Conservation (phyloP, 352 stramenopile genomes). For the Phytophthora vignae region DNA sequence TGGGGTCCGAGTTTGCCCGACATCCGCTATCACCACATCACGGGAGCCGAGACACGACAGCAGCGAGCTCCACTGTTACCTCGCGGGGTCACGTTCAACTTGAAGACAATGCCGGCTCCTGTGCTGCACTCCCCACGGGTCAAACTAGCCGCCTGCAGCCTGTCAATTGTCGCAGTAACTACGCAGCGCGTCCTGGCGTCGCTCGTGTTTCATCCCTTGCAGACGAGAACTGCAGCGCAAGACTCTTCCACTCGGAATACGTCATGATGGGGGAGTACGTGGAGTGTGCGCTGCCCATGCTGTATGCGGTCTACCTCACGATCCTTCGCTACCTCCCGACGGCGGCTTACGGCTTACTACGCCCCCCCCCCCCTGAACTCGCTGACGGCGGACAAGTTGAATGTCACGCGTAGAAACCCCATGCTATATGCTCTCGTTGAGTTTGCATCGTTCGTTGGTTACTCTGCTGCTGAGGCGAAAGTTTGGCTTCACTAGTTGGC, state of each 20-base stretch:
- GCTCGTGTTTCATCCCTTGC: neutral
- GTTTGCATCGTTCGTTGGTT: conserved; percentile 24
- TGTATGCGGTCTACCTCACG: conserved; percentile 29
- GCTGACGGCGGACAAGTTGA: neutral
- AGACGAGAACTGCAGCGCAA: neutral
- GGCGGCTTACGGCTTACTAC: conserved; percentile 22
- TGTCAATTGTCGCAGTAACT: neutral
- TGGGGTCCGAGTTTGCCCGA: neutral
- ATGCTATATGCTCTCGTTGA: conserved; percentile 28
- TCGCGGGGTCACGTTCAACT: neutral
- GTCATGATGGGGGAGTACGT: conserved; percentile 35
- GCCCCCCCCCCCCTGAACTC: conserved; percentile 11
- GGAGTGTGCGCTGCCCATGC: conserved; percentile 29
- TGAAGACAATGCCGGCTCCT: neutral
- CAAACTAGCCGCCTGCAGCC: neutral
- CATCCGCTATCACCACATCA: neutral
- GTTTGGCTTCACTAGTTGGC: conserved; percentile 42
- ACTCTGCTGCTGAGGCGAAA: conserved; percentile 8
- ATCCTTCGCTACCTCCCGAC: conserved; percentile 31
- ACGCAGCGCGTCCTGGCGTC: neutral
- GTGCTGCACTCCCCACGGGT: neutral
- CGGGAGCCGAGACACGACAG: too few relatives aligned
- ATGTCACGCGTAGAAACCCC: conserved; percentile 1
- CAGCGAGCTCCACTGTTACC: too few relatives aligned
- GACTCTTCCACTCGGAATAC: conserved; percentile 39